Percentiles rank a stretch among this genome's conserved stretches.
Evolutionary conservation across 257 asterid genomes (phyloP).

Genomic region (Orobanche coerulescens): DNA sequence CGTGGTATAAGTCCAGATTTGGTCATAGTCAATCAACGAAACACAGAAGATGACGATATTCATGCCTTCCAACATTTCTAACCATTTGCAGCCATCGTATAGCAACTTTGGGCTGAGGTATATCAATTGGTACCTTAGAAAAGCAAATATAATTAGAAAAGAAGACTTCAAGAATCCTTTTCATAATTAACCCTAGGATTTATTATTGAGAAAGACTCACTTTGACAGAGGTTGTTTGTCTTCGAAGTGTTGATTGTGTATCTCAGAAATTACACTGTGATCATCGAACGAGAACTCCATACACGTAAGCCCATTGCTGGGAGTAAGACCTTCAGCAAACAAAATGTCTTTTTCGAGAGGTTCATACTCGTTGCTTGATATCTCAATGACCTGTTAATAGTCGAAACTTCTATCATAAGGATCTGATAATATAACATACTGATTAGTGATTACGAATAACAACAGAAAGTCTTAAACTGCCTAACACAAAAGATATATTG

Average conservation of each 20-base stretch:
- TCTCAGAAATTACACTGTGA: constrained; percentile 31
- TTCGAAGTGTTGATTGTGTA: constrained; percentile 22
- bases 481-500: no score
- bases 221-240: constrained; percentile 31
- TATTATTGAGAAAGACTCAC: constrained; percentile 25
- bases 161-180: neutral
- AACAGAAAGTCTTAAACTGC: neutral
- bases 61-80: constrained; percentile 55
- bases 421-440: neutral
- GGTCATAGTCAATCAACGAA: constrained; percentile 51
- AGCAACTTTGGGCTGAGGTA: constrained; percentile 37
- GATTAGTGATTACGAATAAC: neutral
- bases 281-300: constrained; percentile 45
- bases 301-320: constrained; percentile 47
- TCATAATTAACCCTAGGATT: neutral
- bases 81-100: constrained; percentile 39
- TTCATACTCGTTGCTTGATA: constrained; percentile 51
- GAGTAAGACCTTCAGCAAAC: constrained; percentile 52
- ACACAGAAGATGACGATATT: constrained; percentile 38
- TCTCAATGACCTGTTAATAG: constrained; percentile 45
- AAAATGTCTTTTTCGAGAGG: constrained; percentile 55
- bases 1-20: constrained; percentile 18
- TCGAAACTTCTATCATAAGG: neutral
- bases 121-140: constrained; percentile 53
- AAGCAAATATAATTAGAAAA: neutral